A percentile compares a stretch with the other conserved stretches of the same genome.
Conservation (phyloP, 768 basidiomycete genomes). For the Galerina sulciceps region DNA sequence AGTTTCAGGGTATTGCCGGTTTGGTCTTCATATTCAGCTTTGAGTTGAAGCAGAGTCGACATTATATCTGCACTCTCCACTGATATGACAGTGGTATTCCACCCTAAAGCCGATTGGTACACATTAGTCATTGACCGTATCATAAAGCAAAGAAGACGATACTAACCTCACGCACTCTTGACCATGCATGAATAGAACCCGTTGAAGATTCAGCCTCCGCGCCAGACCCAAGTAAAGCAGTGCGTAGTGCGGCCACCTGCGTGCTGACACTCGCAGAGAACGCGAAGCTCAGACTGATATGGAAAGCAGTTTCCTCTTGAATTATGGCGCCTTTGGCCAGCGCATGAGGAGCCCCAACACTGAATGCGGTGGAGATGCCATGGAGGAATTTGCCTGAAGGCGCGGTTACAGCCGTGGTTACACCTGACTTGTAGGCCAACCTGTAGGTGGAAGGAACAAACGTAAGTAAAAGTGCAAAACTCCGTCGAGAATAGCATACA, state of each 20-base stretch:
- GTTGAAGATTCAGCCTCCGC: constrained; percentile 26
- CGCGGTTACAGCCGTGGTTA: constrained; percentile 68
- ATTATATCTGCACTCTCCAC: constrained; percentile 80
- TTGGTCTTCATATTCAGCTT: constrained; percentile 49
- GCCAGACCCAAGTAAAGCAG: constrained; percentile 38
- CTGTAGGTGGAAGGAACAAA: constrained; percentile 36
- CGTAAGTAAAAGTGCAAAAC: background rate
- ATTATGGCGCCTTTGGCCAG: constrained; percentile 69
- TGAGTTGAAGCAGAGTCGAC: constrained; percentile 66
- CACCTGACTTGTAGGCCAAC: constrained; percentile 73
- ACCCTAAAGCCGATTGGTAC: constrained; percentile 40
- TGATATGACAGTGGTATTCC: constrained; percentile 67
- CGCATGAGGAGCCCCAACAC: constrained; percentile 58
- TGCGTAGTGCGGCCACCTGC: constrained; percentile 60
- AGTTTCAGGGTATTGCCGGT: constrained; percentile 37
- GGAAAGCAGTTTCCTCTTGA: constrained; percentile 67
- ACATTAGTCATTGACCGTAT: background rate
- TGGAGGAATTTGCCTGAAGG: constrained; percentile 62
- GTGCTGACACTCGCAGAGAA: constrained; percentile 59
- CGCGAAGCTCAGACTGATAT: constrained; percentile 48
- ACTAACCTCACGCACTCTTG: constrained; percentile 40
- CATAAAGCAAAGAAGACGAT: background rate
- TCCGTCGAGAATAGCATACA: constrained; percentile 41
- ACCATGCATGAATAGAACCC: constrained; percentile 29
- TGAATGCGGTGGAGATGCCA: constrained; percentile 71